These are phyloP conservation scores for Carex kokanica DNA, from an alignment of 176 grass and related monocot species.

Conservation along the genomic window DNA sequence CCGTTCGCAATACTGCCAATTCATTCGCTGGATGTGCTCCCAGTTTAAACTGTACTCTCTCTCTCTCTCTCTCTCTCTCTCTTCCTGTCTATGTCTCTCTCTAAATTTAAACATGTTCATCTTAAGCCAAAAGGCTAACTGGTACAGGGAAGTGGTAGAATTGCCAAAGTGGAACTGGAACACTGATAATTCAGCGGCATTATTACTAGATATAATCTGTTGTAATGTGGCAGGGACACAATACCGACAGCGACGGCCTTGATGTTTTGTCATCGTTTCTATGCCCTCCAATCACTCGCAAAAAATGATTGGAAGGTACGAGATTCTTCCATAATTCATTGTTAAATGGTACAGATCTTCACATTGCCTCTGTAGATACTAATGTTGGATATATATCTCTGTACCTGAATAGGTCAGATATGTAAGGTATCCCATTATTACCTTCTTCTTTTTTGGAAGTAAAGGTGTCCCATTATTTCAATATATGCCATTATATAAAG, in stretches of 20 bases:
- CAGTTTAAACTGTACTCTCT: conserved; percentile 59
- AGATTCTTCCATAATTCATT: neutral
- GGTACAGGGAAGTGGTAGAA: neutral
- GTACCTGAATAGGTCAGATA: neutral
- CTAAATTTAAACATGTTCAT: neutral
- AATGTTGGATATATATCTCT: neutral
- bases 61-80: conserved; percentile 4
- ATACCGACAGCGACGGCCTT: conserved; percentile 58
- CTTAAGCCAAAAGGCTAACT: neutral
- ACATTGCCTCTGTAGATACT: neutral
- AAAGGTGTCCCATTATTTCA: neutral
- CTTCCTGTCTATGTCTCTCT: neutral
- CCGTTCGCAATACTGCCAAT: conserved; percentile 61
- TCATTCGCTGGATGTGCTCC: conserved; percentile 58
- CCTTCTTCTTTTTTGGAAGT: too few species aligned
- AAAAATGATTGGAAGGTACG: conserved; percentile 94
- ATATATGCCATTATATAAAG: neutral
- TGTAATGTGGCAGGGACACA: conserved; percentile 39
- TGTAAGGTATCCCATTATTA: neutral
- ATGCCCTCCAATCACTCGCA: conserved; percentile 69
- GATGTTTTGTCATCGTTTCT: conserved; percentile 77
- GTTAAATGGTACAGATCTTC: neutral
- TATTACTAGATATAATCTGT: neutral
- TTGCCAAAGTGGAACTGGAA: neutral
- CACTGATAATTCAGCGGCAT: neutral